A percentile compares a stretch with the other conserved stretches of the same genome.
These are phyloP conservation scores for Lactifluus rugatus DNA, from an alignment of 768 basidiomycete species.

Conservation along the genomic window DNA sequence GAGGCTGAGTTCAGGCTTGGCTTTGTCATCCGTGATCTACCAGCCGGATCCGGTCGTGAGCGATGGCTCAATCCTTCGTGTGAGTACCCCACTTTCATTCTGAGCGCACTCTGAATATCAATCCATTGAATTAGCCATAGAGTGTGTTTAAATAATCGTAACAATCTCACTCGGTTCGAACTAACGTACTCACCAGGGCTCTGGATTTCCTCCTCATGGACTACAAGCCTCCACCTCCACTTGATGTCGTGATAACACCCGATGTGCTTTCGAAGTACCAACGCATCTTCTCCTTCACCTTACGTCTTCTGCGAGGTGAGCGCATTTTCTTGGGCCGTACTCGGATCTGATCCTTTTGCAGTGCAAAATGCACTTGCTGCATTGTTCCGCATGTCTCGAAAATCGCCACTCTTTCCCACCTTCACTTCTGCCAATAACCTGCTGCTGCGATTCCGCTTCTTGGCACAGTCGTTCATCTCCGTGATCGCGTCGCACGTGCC, in stretches of 20 bases:
- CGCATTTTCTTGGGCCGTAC: background rate
- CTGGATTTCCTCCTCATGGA: slow-evolving; percentile 86
- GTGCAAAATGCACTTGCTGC: slow-evolving; percentile 61
- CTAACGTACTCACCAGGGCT: slow-evolving; percentile 39
- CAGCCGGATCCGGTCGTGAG: slow-evolving; percentile 50
- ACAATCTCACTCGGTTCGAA: background rate
- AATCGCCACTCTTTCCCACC: slow-evolving; percentile 48
- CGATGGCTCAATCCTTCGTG: slow-evolving; percentile 78
- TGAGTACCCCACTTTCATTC: slow-evolving; percentile 32
- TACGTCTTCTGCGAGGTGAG: slow-evolving; percentile 70
- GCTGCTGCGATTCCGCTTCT: slow-evolving; percentile 63
- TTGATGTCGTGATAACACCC: slow-evolving; percentile 63
- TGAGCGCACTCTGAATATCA: background rate
- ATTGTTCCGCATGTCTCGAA: slow-evolving; percentile 53
- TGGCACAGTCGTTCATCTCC: slow-evolving; percentile 59
- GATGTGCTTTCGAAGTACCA: slow-evolving; percentile 79
- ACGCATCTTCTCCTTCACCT: slow-evolving; percentile 67
- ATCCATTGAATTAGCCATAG: slow-evolving; percentile 24
- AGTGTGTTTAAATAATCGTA: slow-evolving; percentile 23
- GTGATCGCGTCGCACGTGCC: slow-evolving; percentile 64
- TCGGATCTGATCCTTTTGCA: slow-evolving; percentile 22
- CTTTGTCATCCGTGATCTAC: slow-evolving; percentile 73
- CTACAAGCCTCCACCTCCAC: slow-evolving; percentile 76
- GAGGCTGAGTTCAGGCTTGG: slow-evolving; percentile 72
- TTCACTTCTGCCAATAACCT: slow-evolving; percentile 41